Evolutionary conservation across 176 grass and related monocot genomes (phyloP), one percentile per base, ranked within the genome.

Genomic region (Musa beccarii): DNA sequence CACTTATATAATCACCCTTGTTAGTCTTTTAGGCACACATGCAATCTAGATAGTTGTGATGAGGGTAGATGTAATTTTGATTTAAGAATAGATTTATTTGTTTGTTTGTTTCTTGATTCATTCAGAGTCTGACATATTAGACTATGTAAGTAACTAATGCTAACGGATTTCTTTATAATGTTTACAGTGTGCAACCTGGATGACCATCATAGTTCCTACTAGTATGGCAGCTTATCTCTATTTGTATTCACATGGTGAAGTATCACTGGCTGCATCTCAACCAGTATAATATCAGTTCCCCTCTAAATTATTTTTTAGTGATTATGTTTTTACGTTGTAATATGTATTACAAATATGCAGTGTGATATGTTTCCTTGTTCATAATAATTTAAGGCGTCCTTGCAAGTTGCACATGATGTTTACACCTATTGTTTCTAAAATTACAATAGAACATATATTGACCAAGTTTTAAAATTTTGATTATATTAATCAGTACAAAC

Each of bases 211-310:
- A 49, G 90, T 99, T 59, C 95, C 95, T 11, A 94, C 95, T 70
- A 99, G 95, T 77, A 99, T 99, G 90, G 91, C 95, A 83, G 90
- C 95, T 66, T 99, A 99, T 66, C 81, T 94, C 25, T 99, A 99
- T 85, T 53, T 99, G 53, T 94, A 99, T 65, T 99, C 95, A 29
- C 90, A 99, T 81, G 95, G 95, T 77, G 90, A 99, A 84, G 90
- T 99, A 5, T 85, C 88, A 22, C 82, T 99, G 69, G 95, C 90
- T 53, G 90, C 95, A 77, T 94, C 88, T 80, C 95, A 94, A 89
- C 90, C 95, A 86, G 95, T 94, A 82, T 94, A 89, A 84, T 86
- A 82, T 93, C 90, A 25, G 61, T 81, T 78, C 78, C 74, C 63
- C 15, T 8, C 11, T 23, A 79, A 59, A 22, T 28, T 34, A 9